phyloP scores from a whole-genome alignment of 352 stramenopile species.

The Pilasporangium apinafurcum region DNA sequence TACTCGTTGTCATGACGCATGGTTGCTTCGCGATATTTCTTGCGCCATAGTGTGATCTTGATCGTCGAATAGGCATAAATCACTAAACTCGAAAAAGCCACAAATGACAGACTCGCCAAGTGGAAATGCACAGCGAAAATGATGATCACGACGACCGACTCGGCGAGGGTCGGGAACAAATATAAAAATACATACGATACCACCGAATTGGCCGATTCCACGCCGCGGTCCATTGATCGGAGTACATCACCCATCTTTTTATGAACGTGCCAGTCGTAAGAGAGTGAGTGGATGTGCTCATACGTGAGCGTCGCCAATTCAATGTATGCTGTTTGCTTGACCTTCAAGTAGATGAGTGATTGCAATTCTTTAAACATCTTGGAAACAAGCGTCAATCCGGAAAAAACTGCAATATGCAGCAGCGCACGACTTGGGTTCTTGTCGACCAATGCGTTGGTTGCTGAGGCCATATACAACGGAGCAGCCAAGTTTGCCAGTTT shows the following conservation, averaged over 20 bases:
- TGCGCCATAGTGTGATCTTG: slow-evolving; percentile 96
- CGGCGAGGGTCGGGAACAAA: slow-evolving; percentile 90
- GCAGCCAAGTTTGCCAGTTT: slow-evolving; percentile 91
- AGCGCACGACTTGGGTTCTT: slow-evolving; percentile 44
- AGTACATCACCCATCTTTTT: slow-evolving; percentile 98
- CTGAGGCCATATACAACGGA: slow-evolving; percentile 91
- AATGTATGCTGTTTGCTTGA: slow-evolving; percentile 98
- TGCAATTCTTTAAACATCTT: slow-evolving; percentile 95
- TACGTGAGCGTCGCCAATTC: slow-evolving; percentile 95
- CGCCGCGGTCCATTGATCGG: slow-evolving; percentile 89
- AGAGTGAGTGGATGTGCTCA: slow-evolving; percentile 94
- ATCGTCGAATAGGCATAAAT: slow-evolving; percentile 95
- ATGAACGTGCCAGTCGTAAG: slow-evolving; percentile 96
- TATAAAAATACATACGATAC: slow-evolving; percentile 98
- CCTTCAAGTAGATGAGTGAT: slow-evolving; percentile 91
- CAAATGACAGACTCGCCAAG: slow-evolving; percentile 86
- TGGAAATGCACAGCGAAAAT: slow-evolving; percentile 92
- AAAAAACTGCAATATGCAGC: slow-evolving; percentile 71
- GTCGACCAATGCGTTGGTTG: slow-evolving; percentile 88
- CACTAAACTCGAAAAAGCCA: slow-evolving; percentile 95
- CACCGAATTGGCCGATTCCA: slow-evolving; percentile 91
- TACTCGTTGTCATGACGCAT: slow-evolving; percentile 97
- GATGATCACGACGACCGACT: slow-evolving; percentile 93
- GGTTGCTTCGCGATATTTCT: slow-evolving; percentile 94
- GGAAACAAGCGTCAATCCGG: slow-evolving; percentile 73